These are phyloP conservation scores for Dioscorea dumetorum DNA, from an alignment of 106 monocot genomes.

Conservation along the genomic window DNA sequence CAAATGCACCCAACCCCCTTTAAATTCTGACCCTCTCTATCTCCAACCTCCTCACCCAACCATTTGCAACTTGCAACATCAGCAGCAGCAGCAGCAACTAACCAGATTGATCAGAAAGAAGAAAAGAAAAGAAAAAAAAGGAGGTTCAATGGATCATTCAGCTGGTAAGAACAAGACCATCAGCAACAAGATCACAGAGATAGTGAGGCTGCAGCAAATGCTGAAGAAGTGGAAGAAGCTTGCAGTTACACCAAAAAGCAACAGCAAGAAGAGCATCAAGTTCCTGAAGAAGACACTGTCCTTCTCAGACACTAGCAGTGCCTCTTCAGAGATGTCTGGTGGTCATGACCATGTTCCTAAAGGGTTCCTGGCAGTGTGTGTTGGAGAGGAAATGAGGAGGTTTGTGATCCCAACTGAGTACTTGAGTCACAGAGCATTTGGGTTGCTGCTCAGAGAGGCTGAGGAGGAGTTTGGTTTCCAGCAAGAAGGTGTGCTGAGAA, in stretches of 20 bases:
- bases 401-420: slow-evolving; percentile 31
- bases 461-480: slow-evolving; percentile 32
- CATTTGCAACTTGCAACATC: not conserved
- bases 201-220: slow-evolving; percentile 74
- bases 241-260: slow-evolving; percentile 41
- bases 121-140: too few species aligned
- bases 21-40: slow-evolving; percentile 7
- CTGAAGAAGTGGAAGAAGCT: slow-evolving; percentile 92
- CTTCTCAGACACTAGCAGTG: slow-evolving; percentile 30
- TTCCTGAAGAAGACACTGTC: slow-evolving; percentile 74
- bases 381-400: slow-evolving; percentile 32
- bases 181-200: slow-evolving; percentile 78
- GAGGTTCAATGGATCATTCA: slow-evolving; percentile 13
- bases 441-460: slow-evolving; percentile 18
- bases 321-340: slow-evolving; percentile 4
- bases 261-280: slow-evolving; percentile 51
- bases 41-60: not conserved
- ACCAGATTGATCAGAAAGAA: too few species aligned
- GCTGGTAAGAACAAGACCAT: slow-evolving; percentile 24
- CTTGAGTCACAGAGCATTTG: slow-evolving; percentile 20
- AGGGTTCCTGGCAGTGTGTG: slow-evolving; percentile 24
- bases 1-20: slow-evolving; percentile 9
- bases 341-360: slow-evolving; percentile 22
- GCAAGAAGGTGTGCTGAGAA: slow-evolving; percentile 29
- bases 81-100: not conserved